Evolutionary conservation across 176 grass and related monocot genomes (phyloP).

Genomic region (Paspalum notatum): DNA sequence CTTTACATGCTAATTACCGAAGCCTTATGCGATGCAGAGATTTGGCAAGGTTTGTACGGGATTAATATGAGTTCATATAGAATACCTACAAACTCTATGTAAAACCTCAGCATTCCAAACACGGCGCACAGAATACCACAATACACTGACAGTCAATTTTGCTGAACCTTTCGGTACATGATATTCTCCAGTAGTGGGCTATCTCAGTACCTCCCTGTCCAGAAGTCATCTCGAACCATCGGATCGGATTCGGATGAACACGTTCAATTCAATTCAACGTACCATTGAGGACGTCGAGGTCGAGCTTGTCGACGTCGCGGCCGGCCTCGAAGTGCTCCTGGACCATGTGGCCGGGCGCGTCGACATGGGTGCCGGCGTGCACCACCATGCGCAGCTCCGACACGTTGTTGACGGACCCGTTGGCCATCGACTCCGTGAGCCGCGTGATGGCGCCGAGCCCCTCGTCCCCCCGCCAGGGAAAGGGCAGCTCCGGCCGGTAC

Average conservation of each 20-base stretch:
- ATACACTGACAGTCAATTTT: background rate
- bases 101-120: background rate
- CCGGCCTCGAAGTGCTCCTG: slow-evolving; percentile 66
- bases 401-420: slow-evolving; percentile 66
- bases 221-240: background rate
- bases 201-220: too few relatives aligned
- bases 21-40: background rate
- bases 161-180: background rate
- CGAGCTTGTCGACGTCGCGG: slow-evolving; percentile 73
- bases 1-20: background rate
- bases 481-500: slow-evolving; percentile 64
- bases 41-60: background rate
- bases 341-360: slow-evolving; percentile 67
- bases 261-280: background rate
- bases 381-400: slow-evolving; percentile 67
- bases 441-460: slow-evolving; percentile 54
- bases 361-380: slow-evolving; percentile 74
- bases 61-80: background rate
- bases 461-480: slow-evolving; percentile 21
- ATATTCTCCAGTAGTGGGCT: too few relatives aligned
- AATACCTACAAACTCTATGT: background rate
- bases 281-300: slow-evolving; percentile 82
- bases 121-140: background rate
- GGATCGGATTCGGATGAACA: too few relatives aligned
- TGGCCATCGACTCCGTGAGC: slow-evolving; percentile 68